phyloP scores from a whole-genome alignment of 192 early-diverging fungal species.

The Umbelopsis isabellina region DNA sequence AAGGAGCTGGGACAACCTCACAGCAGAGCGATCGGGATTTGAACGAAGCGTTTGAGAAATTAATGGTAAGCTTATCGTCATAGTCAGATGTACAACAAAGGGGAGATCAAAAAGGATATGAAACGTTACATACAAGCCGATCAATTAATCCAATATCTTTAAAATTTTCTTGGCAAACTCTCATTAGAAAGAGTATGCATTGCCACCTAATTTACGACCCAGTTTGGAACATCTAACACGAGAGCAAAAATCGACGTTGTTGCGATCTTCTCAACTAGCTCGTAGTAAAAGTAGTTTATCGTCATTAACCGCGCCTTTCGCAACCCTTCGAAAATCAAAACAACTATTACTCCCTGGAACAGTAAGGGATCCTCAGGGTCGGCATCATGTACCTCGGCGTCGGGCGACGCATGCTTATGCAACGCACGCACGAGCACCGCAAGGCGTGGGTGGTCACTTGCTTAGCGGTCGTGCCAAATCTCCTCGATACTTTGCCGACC shows the following conservation, averaged over 20 bases:
- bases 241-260: slow-evolving; percentile 28
- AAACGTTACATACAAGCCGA: too few species aligned
- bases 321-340: slow-evolving; percentile 18
- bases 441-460: slow-evolving; percentile 8
- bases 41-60: slow-evolving; percentile 31
- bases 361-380: slow-evolving; percentile 4
- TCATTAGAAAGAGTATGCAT: slow-evolving; percentile 31
- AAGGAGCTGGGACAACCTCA: background rate
- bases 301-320: slow-evolving; percentile 25
- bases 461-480: slow-evolving; percentile 5
- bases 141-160: too few species aligned
- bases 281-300: slow-evolving; percentile 24
- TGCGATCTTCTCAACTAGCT: slow-evolving; percentile 27
- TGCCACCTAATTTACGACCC: slow-evolving; percentile 21
- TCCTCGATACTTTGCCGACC: slow-evolving; percentile 11
- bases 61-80: slow-evolving; percentile 29
- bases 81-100: background rate
- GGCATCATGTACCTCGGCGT: slow-evolving; percentile 3
- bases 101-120: too few species aligned
- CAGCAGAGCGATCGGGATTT: slow-evolving; percentile 29
- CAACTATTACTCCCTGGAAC: slow-evolving; percentile 11
- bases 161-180: background rate
- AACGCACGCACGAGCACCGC: slow-evolving; percentile 7
- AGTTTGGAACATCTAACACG: slow-evolving; percentile 26
- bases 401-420: slow-evolving; percentile 6